Evolutionary conservation across 2,329 filamentous ascomycete genomes (phyloP), one percentile per base, ranked within the genome.

Genomic region (Fusarium secorum): DNA sequence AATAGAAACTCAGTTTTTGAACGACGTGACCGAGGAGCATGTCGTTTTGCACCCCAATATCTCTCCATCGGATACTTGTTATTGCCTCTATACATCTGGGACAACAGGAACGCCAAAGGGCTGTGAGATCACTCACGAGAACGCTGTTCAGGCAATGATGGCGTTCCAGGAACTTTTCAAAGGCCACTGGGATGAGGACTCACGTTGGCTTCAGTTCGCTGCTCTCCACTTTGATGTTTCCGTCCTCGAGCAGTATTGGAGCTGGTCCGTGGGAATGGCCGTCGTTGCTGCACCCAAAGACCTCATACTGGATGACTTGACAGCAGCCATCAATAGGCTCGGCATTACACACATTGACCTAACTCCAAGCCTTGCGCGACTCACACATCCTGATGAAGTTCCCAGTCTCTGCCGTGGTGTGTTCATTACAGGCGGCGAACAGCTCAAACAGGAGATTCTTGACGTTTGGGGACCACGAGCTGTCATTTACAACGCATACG

Each of bases 151-250:
- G 78, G 93, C 94, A 30, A 93, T 98, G 89, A 87, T 95, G 58
- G 90, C 94, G 0, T 98, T 98, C 78, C 90, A 93, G 74, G 84
- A 89, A 33, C 85, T 98, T 1, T 97, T 98, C 76, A 80, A 81
- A 9, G 89, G 87, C 0, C 91, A 93, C 74, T 97, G 94, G 93
- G 86, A 91, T 42, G 75, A 84, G 0, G 78, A 87, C 0, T 97
- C 94, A 0, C 89, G 92, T 63, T 98, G 94, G 91, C 84, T 98
- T 2, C 95, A 98, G 77, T 98, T 98, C 77, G 95, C 95, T 3
- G 95, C 94, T 0, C 93, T 97, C 61, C 95, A 97, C 79, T 98
- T 98, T 67, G 95, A 98, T 75, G 95, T 98, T 7, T 96, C 93
- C 3, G 92, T 98, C 0, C 85, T 98, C 1, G 95, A 98, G 77